Base-by-base conservation (phyloP, 805 yeast species). In the Pichia gijzeniarum region DNA sequence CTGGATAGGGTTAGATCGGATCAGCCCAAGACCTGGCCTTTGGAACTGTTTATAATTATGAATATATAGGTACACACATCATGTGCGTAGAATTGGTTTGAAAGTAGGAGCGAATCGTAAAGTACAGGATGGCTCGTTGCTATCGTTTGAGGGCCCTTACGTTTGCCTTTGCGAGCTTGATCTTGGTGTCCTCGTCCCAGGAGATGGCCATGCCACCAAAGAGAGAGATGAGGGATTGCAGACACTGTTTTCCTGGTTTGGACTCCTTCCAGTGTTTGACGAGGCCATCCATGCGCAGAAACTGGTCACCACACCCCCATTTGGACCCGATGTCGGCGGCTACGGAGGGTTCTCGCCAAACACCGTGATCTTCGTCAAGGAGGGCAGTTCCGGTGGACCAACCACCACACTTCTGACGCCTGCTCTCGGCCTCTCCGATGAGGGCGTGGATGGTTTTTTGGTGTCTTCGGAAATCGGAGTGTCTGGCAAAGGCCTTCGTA, bases 261-360 rank as follows among this genome's bases (percentile, higher is more conserved):
- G 38, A 32, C 38, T 40, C 43, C 12, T 35, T 22, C 43, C 43
- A 40, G 20, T 40, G 43, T 28, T 40, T 40, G 37, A 40, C 22
- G 16, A 40, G 22, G 12, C 43, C 43, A 25, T 40, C 43, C 43
- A 40, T 40, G n/a, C 43, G 38, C 27, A 40, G 25, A 35, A 40
- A 40, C 8, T 40, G 17, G 20, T 40, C 43, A 17, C 38, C 38
- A 25, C 43, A 40, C 14, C 43, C 43, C 43, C 43, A 40, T 18
- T 40, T 34, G 13, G 32, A 33, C 4, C 43, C 43, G 8, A 22
- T 16, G 5, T 27, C 33, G 5, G n/a, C 22, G 14, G 13, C 32
- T 18, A 40, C 20, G 5, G 33, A 25, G 4, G 43, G 43, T 25
- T 40, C 43, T 19, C 19, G 17, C 33, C 22, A 33, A 10, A 32